Evolutionary conservation across 768 basidiomycete species (phyloP), one percentile per base, ranked within the genome.

Genomic region (Boletus speciosus): DNA sequence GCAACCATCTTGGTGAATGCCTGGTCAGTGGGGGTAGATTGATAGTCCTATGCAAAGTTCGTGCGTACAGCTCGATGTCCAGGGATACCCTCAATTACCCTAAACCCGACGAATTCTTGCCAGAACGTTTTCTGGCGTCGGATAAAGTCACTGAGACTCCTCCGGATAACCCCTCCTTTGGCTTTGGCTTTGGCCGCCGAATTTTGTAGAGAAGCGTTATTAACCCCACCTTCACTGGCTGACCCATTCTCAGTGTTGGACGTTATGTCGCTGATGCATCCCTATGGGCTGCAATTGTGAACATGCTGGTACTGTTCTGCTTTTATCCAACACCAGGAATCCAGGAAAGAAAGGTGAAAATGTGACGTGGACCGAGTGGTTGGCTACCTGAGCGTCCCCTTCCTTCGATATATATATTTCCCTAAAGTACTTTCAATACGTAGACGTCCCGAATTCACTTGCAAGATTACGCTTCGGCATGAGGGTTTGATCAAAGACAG

Each of bases 151-250:
- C 5, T 6, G 15, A n/a, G 6, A 27, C 5, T 2, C 40, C 29
- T 29, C 32, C 0, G 34, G 25, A 21, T 1, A 23, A 11, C 5
- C 31, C 52, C 15, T 44, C 47, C 4, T 64, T 66, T 36, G 16
- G 37, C 6, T 61, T 55, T 55, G 58, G 50, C 16, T 68, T 84
- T 25, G 76, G 80, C 66, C 81, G 79, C 51, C 40, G 75, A 46
- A 27, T 27, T 27, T 27, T 5, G 25, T 27, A 27, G 25, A 19
- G 23, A 32, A 16, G 10, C 10, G 4, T 27, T 23, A 9, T 4
- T 25, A 2, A 14, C 5, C 31, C 25, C 31, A 8, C n/a, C 1
- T 16, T 14, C 51, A 19, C n/a, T 12, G 32, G 40, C 40, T 52
- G n/a, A 35, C n/a, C 25, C 3, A 15, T 50, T 3, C 16, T 31